phyloP scores from a whole-genome alignment of 2,329 filamentous ascomycete genomes.

The Cercospora sp. region DNA sequence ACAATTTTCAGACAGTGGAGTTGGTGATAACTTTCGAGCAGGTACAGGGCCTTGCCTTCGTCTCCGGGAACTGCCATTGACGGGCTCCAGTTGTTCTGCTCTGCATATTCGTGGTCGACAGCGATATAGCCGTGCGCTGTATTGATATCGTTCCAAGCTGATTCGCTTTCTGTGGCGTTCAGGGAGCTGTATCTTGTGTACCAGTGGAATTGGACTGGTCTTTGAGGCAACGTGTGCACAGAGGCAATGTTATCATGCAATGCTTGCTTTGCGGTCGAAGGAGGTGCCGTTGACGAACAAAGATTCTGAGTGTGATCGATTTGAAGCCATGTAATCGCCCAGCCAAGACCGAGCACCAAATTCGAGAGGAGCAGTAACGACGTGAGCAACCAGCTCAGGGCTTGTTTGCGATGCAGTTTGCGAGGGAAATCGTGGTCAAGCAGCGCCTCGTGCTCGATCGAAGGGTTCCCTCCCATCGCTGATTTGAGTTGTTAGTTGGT shows the following conservation, averaged over 20 bases:
- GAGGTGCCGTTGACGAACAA: not conserved
- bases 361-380: conserved; percentile 4
- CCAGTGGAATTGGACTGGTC: conserved; percentile 19
- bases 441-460: not conserved
- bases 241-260: not conserved
- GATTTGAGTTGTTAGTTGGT: not conserved
- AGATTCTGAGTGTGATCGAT: not conserved
- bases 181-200: conserved; percentile 20
- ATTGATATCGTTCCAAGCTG: conserved; percentile 19
- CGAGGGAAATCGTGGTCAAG: not conserved
- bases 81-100: conserved; percentile 11
- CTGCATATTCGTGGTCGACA: conserved; percentile 13
- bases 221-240: conserved; percentile 5
- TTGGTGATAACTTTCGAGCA: conserved; percentile 25
- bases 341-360: conserved; percentile 6
- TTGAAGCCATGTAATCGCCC: conserved; percentile 2
- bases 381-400: not conserved
- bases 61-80: conserved; percentile 19
- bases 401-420: not conserved
- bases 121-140: conserved; percentile 23
- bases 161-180: conserved; percentile 16
- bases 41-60: conserved; percentile 18
- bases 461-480: not conserved
- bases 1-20: conserved; percentile 26
- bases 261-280: not conserved